Conservation (phyloP, 108 stramenopile genomes). For the Pseudonitzschia pungens region DNA sequence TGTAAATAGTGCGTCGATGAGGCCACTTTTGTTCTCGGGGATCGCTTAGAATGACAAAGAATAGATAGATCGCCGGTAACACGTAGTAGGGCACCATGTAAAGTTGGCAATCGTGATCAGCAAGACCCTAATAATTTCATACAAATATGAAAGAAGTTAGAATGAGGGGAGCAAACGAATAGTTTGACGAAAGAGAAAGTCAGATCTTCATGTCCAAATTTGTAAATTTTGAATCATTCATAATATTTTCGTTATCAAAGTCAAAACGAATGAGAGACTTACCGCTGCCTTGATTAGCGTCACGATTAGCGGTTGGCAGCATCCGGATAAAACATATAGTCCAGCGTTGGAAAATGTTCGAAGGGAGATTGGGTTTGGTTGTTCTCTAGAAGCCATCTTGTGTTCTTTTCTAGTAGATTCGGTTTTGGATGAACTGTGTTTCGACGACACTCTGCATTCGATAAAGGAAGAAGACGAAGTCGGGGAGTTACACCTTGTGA, state of each 20-base stretch:
- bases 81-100: conserved; percentile 81
- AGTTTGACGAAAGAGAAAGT: too few relatives aligned
- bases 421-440: neutral
- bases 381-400: neutral
- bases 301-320: conserved; percentile 71
- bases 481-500: neutral
- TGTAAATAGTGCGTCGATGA: conserved; percentile 18
- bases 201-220: too few relatives aligned
- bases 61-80: conserved; percentile 44
- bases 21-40: conserved; percentile 25
- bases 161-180: too few relatives aligned
- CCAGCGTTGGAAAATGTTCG: conserved; percentile 30
- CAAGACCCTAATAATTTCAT: conserved; percentile 8
- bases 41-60: conserved; percentile 11
- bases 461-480: neutral
- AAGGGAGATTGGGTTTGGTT: conserved; percentile 13
- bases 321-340: conserved; percentile 66
- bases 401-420: neutral
- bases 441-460: neutral
- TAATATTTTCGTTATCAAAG: conserved; percentile 58
- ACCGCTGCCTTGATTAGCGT: conserved; percentile 60
- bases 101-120: conserved; percentile 63
- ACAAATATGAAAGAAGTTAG: conserved; percentile 39
- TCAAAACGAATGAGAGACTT: conserved; percentile 9
- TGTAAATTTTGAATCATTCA: conserved; percentile 42